These are phyloP conservation scores for Ophiocordyceps camponoti-floridani DNA, from an alignment of 2,329 filamentous ascomycete species.

Conservation along the genomic window DNA sequence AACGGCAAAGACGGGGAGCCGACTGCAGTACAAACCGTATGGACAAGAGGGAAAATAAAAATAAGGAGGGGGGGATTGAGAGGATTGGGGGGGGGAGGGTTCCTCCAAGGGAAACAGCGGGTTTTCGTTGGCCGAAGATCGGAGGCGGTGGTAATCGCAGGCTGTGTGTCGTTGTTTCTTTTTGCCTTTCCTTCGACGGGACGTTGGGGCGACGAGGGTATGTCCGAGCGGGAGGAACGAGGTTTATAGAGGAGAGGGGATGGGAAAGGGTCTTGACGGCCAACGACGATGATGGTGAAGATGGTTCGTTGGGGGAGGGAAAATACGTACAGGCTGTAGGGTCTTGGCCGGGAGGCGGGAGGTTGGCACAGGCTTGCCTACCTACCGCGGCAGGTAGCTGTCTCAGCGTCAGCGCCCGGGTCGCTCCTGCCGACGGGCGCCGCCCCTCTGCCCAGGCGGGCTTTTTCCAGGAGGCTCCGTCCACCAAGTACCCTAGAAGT, in stretches of 20 bases:
- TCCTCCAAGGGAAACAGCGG: too few relatives aligned
- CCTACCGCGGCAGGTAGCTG: not conserved
- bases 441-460: not conserved
- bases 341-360: not conserved
- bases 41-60: not conserved
- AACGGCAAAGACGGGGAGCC: not conserved
- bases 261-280: too few relatives aligned
- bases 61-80: not conserved
- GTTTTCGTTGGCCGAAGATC: too few relatives aligned
- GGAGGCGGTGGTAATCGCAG: too few relatives aligned
- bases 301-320: too few relatives aligned
- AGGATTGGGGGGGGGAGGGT: not conserved
- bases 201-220: too few relatives aligned
- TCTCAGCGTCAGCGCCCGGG: not conserved
- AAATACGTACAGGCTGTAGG: too few relatives aligned
- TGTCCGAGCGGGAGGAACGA: too few relatives aligned
- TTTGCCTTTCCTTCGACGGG: too few relatives aligned
- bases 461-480: not conserved
- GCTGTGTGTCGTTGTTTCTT: too few relatives aligned
- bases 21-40: not conserved
- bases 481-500: not conserved
- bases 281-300: too few relatives aligned
- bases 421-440: not conserved
- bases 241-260: not conserved
- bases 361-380: not conserved